phyloP scores from a whole-genome alignment of 2,329 filamentous ascomycete species.

The Aspergillus fumigatus region DNA sequence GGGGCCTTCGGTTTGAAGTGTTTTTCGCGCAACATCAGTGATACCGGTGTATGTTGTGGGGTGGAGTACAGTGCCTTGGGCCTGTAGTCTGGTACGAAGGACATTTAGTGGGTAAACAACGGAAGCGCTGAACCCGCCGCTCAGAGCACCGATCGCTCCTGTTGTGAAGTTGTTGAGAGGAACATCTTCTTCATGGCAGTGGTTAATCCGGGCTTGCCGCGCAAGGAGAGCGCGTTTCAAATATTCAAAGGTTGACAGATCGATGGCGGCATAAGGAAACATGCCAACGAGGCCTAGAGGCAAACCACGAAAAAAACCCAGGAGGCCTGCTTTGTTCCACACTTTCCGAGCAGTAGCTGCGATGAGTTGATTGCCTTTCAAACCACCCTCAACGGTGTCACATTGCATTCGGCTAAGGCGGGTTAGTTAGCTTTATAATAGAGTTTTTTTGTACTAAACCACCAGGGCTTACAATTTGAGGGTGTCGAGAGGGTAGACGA shows the following conservation, averaged over 20 bases:
- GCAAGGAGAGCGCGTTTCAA: constrained; percentile 71
- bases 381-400: constrained; percentile 80
- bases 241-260: constrained; percentile 91
- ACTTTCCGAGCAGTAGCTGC: constrained; percentile 80
- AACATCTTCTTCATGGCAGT: constrained; percentile 78
- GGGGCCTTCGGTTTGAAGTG: constrained; percentile 74
- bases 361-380: constrained; percentile 78
- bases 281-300: constrained; percentile 93
- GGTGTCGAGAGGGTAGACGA: constrained; percentile 85
- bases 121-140: constrained; percentile 86
- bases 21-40: constrained; percentile 80
- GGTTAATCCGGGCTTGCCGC: constrained; percentile 63
- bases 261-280: constrained; percentile 96
- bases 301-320: constrained; percentile 82
- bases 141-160: constrained; percentile 83
- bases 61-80: constrained; percentile 89
- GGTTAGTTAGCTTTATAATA: constrained; percentile 6
- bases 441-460: background rate
- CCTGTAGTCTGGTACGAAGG: constrained; percentile 84
- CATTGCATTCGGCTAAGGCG: constrained; percentile 77
- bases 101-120: constrained; percentile 94
- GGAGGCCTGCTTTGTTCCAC: constrained; percentile 69
- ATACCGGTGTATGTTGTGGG: constrained; percentile 87
- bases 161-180: constrained; percentile 76
- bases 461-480: constrained; percentile 51